Base-by-base conservation (phyloP, 495 filamentous ascomycete species). In the Talaromyces nanjingensis region DNA sequence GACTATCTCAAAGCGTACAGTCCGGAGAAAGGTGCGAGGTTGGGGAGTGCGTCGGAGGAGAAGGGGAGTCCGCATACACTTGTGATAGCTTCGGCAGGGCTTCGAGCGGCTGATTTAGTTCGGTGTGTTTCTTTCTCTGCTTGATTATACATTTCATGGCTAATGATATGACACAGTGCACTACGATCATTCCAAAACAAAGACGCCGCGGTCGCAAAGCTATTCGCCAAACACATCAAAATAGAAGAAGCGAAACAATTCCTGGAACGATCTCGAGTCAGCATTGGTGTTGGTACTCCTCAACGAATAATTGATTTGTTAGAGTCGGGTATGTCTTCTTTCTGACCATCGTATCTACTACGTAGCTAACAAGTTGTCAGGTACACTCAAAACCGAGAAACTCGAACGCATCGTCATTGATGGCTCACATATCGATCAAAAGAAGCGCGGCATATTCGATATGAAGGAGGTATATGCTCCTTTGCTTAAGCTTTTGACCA, bases 161-260 rank as follows among this genome's bases (percentile, higher is more conserved):
- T 70, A 52, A 56, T 31, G 27, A 25, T 18, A 25, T 63, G 60
- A 29, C 63, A 3, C 34, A 91, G 92, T 67, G 82, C 86, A 5
- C 76, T 97, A 18, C 86, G 90, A 37, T 81, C 83, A 60, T 96
- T 92, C 70, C 88, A 92, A 68, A 87, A 81, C 14, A 92, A 93
- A 72, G 84, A 89, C 22, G 85, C 81, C 27, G 78, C 81, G 53
- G 86, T 98, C 2, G 91, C 89, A 24, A 98, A 98, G 74, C 80
- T 98, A 59, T 98, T 98, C 73, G 93, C 96, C 7, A 98, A 98
- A 72, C 94, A 98, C 66, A 96, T 98, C 78, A 98, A 98, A 76
- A 67, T 98, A 6, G 83, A 90, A 60, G 96, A 97, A 66, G 89
- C 91, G 18, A 86, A 93, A 62, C 83, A 89, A 57, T 89, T 89